Evolutionary conservation across 148 eudicot genomes (phyloP).

Genomic region (Vaccinium myrtillus): DNA sequence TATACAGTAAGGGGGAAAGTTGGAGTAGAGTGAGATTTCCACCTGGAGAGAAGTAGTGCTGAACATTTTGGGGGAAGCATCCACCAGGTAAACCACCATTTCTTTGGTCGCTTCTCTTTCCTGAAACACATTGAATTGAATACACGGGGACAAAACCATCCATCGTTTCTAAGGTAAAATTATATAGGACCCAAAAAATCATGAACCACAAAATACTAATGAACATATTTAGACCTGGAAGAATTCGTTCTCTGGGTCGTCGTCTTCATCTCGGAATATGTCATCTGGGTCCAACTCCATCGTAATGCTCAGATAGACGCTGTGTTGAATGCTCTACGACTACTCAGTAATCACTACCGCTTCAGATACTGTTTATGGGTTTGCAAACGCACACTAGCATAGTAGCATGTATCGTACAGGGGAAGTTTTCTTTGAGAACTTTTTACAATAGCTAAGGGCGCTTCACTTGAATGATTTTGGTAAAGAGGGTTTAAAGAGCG

Average conservation of each 20-base stretch:
- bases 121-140: slow-evolving; percentile 24
- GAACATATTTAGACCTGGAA: slow-evolving; percentile 32
- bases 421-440: not conserved
- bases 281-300: slow-evolving; percentile 89
- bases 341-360: not conserved
- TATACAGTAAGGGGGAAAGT: not conserved
- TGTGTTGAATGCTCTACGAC: not conserved
- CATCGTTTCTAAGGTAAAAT: not conserved
- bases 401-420: not conserved
- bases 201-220: not conserved
- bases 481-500: no score
- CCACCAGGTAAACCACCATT: slow-evolving; percentile 70
- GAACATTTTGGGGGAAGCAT: slow-evolving; percentile 96
- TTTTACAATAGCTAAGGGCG: not conserved
- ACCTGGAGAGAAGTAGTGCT: slow-evolving; percentile 52
- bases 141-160: not conserved
- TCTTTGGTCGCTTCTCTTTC: slow-evolving; percentile 67
- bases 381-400: not conserved
- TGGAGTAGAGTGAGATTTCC: not conserved
- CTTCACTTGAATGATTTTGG: no score
- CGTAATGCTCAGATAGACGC: not conserved
- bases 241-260: slow-evolving; percentile 43
- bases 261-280: slow-evolving; percentile 71
- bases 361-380: not conserved
- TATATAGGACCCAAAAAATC: not conserved